Evolutionary conservation across 1,284 basidiomycete species (phyloP), one percentile per base, ranked within the genome.

Genomic region (Lentinus polychrous): DNA sequence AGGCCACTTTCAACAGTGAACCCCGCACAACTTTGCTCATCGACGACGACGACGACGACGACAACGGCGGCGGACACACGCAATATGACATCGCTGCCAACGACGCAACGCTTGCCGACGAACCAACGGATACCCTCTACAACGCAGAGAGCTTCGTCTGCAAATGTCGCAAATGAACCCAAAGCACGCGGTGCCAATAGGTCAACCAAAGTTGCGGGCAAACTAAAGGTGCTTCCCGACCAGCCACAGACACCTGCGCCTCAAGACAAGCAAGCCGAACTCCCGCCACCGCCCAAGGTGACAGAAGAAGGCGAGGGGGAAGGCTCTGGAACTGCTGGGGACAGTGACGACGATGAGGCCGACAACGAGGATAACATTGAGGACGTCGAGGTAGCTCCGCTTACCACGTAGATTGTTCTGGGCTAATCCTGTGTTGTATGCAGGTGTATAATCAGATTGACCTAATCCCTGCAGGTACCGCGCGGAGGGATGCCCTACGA

Each of bases 211-310:
- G 79, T 83, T 18, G 82, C 85, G 4, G 76, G 83, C 50, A 95
- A 95, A 64, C 81, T 96, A 60, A 95, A 96, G 66, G 92, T 96
- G 36, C 76, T 97, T 15, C 94, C 94, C 38, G 92, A 94, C 57
- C 90, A 95, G 60, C 90, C 90, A 8, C 86, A 93, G 54, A 66
- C 73, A 47, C 66, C 72, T 55, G 42, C 55, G 48, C 51, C 60
- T 32, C 53, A 55, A 42, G 58, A 57, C 56, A 58, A 61, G 45
- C 53, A 56, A 32, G 54, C 53, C 12, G 59, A 62, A 14, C 51
- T 60, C 1, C 56, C 60, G 15, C 51, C 57, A 1, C 65, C 66
- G 8, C 59, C 60, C 22, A 58, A 57, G 46, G 55, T 54, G n/a
- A 51, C 24, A 18, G 39, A 39, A 27, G 55, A 62, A 23, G 72